These are phyloP conservation scores for Colletotrichum costaricense DNA, from an alignment of 2,329 filamentous ascomycete species.

Conservation along the genomic window DNA sequence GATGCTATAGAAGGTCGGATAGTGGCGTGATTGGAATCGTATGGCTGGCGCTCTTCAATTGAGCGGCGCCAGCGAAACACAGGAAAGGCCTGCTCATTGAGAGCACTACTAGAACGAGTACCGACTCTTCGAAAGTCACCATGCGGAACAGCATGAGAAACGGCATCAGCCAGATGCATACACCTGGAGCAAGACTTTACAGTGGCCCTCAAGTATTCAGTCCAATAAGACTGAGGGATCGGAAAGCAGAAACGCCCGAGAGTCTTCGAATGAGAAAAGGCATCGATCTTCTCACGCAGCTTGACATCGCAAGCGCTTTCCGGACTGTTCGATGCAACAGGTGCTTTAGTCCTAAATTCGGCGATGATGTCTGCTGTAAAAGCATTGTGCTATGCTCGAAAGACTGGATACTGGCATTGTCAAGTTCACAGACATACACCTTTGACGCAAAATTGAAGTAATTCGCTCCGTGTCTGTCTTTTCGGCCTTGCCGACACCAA, in stretches of 20 bases:
- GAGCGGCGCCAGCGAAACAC: background rate
- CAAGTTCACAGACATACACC: background rate
- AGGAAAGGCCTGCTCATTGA: background rate
- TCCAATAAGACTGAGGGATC: background rate
- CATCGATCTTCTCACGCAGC: background rate
- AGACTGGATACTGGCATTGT: background rate
- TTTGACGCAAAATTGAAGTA: background rate
- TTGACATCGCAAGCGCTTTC: background rate
- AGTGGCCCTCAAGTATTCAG: background rate
- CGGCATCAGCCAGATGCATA: background rate
- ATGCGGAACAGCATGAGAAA: background rate
- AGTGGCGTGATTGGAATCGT: background rate
- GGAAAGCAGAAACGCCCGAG: background rate
- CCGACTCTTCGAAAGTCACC: background rate
- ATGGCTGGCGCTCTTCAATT: background rate
- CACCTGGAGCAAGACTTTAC: background rate
- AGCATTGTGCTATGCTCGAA: background rate
- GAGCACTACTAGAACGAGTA: background rate
- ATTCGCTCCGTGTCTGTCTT: background rate
- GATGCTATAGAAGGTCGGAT: background rate
- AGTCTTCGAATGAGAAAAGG: background rate
- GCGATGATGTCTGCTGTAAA: background rate
- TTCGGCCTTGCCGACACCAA: background rate
- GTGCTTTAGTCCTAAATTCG: background rate
- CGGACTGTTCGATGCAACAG: background rate